Base-by-base conservation (phyloP, 306 rosid species). In the Prunus dulcis region DNA sequence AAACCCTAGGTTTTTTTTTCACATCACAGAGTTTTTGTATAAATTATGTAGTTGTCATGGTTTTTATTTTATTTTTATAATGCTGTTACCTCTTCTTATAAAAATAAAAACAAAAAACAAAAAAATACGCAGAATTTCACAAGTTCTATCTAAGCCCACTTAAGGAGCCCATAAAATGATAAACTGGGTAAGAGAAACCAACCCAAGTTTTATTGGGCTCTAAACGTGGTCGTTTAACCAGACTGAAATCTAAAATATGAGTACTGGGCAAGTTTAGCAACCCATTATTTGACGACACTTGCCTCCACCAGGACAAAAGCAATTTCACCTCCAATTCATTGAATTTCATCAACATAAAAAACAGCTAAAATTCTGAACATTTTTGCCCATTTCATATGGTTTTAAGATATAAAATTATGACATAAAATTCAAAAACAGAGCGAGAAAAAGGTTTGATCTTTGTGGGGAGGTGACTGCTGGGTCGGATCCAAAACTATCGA, bases 401-500 rank as follows among this genome's bases (percentile, higher is more conserved):
- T 18, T 28, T 28, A 30, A 62, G 12, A 60, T 25, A 27, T 58
- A 11, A 23, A 25, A 32, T 9, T 34, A 20, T 56, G 50, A 3
- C 50, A 14, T 14, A 22, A 23, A 38, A 56, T 22, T 38, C 74
- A 53, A 13, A 32, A 57, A 7, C 67, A 22, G 65, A 71, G 51
- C 53, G 32, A 34, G 30, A 53, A 30, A 69, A 43, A n/a, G 9
- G 58, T 60, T 60, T 60, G 65, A 60, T 60, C 38, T 25, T 25
- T 5, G 1, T 6, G 65, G 15, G 63, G 63, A 10, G 13, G 34
- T 61, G 41, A 61, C 3, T 25, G 27, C 19, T 30, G 67, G 20
- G 66, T 73, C 8, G 49, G 76, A 73, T 75, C 64, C 60, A 18
- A 12, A 17, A 25, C 64, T 30, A 25, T 30, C 41, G 67, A 76